These are phyloP conservation scores for Globisporangium splendens DNA, from an alignment of 352 stramenopile genomes.

Conservation along the genomic window DNA sequence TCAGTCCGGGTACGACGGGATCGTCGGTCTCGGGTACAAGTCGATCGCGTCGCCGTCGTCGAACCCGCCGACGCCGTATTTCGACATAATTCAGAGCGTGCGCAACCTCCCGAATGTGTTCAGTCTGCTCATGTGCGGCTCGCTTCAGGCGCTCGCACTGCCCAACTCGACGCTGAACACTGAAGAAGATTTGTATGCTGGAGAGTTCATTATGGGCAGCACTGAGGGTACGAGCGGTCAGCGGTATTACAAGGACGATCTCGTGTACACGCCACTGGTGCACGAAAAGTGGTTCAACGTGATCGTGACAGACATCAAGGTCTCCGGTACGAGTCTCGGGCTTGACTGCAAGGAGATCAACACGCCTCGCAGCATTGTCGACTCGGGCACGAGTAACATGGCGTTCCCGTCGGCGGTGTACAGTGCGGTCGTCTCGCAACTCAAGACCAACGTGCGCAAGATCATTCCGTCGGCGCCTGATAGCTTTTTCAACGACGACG, in stretches of 20 bases:
- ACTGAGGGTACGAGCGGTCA: conserved; percentile 38
- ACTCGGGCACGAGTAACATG: conserved; percentile 82
- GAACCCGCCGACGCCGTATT: conserved; percentile 50
- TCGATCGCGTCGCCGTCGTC: conserved; percentile 54
- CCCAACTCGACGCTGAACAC: conserved; percentile 30
- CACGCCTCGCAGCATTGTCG: conserved; percentile 64
- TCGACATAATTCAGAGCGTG: conserved; percentile 41
- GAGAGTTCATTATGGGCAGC: conserved; percentile 61
- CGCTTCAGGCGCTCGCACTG: conserved; percentile 56
- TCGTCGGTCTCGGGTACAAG: conserved; percentile 63
- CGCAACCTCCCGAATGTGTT: conserved; percentile 51
- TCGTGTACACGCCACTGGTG: conserved; percentile 73
- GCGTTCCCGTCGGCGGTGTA: conserved; percentile 70
- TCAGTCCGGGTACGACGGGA: conserved; percentile 67
- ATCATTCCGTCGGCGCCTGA: conserved; percentile 35
- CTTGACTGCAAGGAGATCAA: conserved; percentile 68
- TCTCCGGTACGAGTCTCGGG: conserved; percentile 36
- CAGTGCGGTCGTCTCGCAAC: conserved; percentile 42
- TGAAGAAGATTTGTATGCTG: conserved; percentile 45
- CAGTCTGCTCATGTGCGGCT: conserved; percentile 73
- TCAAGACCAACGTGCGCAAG: conserved; percentile 51
- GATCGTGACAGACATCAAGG: conserved; percentile 64
- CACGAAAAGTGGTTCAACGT: conserved; percentile 81
- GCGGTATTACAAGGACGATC: conserved; percentile 51
- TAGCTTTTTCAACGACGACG: conserved; percentile 68